Evolutionary conservation across 352 stramenopile species (phyloP), one percentile per base, ranked within the genome.

Genomic region (Albugo laibachii): DNA sequence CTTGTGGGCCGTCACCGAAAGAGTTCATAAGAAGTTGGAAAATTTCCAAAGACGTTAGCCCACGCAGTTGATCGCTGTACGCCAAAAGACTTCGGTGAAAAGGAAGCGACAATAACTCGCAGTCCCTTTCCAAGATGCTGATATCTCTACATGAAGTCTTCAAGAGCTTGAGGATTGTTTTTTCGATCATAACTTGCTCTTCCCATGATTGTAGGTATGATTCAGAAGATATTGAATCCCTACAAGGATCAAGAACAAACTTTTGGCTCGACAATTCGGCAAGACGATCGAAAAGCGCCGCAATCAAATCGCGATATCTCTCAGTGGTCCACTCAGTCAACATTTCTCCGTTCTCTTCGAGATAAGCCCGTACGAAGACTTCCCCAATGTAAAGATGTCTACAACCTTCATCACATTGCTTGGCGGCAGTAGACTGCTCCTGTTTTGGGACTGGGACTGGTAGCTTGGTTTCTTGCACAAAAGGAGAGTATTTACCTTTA

Each of bases 351-450:
- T 86, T 65, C 16, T 69, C 72, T 58, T 86, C 70, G 41, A 91
- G 75, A 50, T 83, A 91, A 13, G 75, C 84, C 13, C 62, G 61
- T 18, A 91, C 27, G 47, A 88, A 91, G 45, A 91, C 83, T 39
- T 85, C 79, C 11, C 73, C 69, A 4, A 88, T 69, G 27, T 80
- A 83, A 13, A 88, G 56, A 50, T 89, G 70, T 31, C 24, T 31
- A 31, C 24, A 31, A 5, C 79, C 62, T 24, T 55, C 62, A 5
- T 73, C 55, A 46, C 61, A 50, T 41, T 65, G 54, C 36, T 13
- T 52, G 49, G 36, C 53, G 38, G 36, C 60, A 27, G 20, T 27
- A 35, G n/a, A 27, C 19, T 35, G n/a, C 2, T 35, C 43, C 2
- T 10, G 44, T 46, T 35, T 11, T 18, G 41, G 40, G 54, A 64